Conservation (phyloP, 2,329 filamentous ascomycete genomes). For the Alternaria infectoria region DNA sequence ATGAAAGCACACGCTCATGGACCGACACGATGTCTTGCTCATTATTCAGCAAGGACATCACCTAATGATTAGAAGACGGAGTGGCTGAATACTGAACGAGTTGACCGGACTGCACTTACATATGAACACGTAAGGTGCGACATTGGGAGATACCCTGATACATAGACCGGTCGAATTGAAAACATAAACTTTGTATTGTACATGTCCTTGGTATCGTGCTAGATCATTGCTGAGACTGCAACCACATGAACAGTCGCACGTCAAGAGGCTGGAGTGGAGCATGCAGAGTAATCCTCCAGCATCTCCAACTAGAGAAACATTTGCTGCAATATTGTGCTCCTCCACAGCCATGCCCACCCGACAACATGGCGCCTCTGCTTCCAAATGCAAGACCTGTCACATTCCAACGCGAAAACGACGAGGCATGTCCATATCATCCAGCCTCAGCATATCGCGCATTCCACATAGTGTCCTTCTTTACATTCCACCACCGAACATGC, state of each 20-base stretch:
- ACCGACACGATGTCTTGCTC: background rate
- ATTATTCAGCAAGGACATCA: background rate
- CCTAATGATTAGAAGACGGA: background rate
- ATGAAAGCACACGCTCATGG: background rate
- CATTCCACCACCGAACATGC: constrained; percentile 39
- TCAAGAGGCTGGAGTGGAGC: background rate
- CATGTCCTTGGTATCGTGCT: constrained; percentile 4
- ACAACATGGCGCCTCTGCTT: background rate
- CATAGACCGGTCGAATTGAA: background rate
- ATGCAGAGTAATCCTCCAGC: background rate
- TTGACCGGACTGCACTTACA: background rate
- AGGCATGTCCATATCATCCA: background rate
- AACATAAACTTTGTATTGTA: constrained; percentile 24
- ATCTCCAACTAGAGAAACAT: background rate
- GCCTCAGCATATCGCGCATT: background rate
- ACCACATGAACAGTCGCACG: background rate
- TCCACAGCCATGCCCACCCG: background rate
- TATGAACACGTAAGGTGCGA: background rate
- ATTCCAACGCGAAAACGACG: no score
- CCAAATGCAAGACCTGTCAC: background rate
- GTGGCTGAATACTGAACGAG: no score
- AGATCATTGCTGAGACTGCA: background rate
- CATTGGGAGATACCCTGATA: background rate
- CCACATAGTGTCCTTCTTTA: constrained; percentile 4
- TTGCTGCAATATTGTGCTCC: background rate